These are phyloP conservation scores for Pyrus bretschneideri DNA, from an alignment of 306 rosid species.

Conservation along the genomic window DNA sequence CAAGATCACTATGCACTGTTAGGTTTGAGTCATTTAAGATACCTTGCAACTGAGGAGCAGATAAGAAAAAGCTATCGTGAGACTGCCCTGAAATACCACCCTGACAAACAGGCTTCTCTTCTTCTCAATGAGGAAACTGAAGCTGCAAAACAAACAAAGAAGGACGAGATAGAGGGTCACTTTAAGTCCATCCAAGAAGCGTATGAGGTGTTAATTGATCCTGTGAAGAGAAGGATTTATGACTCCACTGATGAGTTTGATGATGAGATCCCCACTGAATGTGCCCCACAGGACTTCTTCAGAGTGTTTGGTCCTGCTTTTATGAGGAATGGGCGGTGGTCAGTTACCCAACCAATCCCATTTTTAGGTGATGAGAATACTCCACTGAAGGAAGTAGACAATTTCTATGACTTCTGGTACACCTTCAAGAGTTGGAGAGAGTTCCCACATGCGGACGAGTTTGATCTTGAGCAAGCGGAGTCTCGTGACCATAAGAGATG, in stretches of 20 bases:
- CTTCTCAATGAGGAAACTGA: constrained; percentile 83
- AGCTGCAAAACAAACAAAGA: constrained; percentile 71
- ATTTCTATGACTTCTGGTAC: constrained; percentile 89
- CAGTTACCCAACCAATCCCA: constrained; percentile 72
- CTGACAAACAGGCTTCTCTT: constrained; percentile 89
- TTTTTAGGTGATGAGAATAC: constrained; percentile 77
- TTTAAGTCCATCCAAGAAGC: constrained; percentile 93
- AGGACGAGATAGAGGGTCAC: constrained; percentile 80
- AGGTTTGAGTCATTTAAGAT: constrained; percentile 85
- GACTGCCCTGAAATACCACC: constrained; percentile 88
- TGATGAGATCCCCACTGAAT: constrained; percentile 89
- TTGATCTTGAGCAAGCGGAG: constrained; percentile 94
- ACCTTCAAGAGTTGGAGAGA: constrained; percentile 94
- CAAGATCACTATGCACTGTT: constrained; percentile 96
- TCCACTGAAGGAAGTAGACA: constrained; percentile 59
- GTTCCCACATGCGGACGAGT: constrained; percentile 96
- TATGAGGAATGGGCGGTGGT: constrained; percentile 96
- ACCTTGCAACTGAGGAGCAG: constrained; percentile 94
- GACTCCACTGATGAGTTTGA: constrained; percentile 99
- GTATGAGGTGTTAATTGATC: constrained; percentile 73
- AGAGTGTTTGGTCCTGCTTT: constrained; percentile 94
- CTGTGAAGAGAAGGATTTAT: constrained; percentile 81
- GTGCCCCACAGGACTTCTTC: constrained; percentile 86
- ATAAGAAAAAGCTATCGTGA: constrained; percentile 89
- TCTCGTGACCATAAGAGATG: constrained; percentile 93